Percentiles rank a stretch among this genome's conserved stretches.
phyloP scores from a whole-genome alignment of 371 early-diverging fungal genomes.

The Syncephalastrum sp. region DNA sequence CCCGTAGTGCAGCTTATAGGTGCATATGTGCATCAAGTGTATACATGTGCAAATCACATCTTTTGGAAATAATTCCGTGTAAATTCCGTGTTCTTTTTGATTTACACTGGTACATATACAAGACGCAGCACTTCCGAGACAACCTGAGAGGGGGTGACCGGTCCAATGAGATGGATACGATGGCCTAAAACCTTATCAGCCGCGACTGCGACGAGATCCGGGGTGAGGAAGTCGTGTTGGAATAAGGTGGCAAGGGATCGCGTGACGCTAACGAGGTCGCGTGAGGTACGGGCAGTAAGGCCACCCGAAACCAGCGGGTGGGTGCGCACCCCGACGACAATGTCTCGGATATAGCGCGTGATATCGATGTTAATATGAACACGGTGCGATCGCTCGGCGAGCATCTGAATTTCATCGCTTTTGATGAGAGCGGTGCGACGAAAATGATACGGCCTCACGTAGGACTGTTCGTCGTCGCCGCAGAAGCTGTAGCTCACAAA shows the following conservation, averaged over 20 bases:
- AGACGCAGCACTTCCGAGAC: constrained; percentile 15
- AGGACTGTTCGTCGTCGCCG: constrained; percentile 18
- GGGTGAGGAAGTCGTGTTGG: constrained; percentile 56
- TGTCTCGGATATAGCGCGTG: constrained; percentile 59
- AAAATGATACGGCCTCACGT: constrained; percentile 13
- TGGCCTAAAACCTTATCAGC: constrained; percentile 41
- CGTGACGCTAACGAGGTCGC: constrained; percentile 55
- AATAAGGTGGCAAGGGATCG: constrained; percentile 58
- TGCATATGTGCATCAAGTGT: too few species aligned
- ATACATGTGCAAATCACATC: too few species aligned
- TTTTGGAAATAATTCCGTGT: too few species aligned
- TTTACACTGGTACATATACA: constrained; percentile 18
- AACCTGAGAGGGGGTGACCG: constrained; percentile 9
- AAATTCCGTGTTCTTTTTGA: background rate
- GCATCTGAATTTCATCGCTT: constrained; percentile 49
- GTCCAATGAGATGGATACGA: constrained; percentile 14
- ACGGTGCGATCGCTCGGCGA: constrained; percentile 44
- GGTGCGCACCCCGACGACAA: constrained; percentile 60
- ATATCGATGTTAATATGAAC: constrained; percentile 61
- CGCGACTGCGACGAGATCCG: constrained; percentile 58
- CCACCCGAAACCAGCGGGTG: constrained; percentile 61
- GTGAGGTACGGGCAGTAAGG: constrained; percentile 57
- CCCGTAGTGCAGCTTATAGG: too few species aligned
- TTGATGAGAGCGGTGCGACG: constrained; percentile 29
- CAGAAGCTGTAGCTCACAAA: constrained; percentile 54